A percentile compares a stretch with the other conserved stretches of the same genome.
phyloP scores from a whole-genome alignment of 176 grass and related monocot genomes.

The Chloris gayana region DNA sequence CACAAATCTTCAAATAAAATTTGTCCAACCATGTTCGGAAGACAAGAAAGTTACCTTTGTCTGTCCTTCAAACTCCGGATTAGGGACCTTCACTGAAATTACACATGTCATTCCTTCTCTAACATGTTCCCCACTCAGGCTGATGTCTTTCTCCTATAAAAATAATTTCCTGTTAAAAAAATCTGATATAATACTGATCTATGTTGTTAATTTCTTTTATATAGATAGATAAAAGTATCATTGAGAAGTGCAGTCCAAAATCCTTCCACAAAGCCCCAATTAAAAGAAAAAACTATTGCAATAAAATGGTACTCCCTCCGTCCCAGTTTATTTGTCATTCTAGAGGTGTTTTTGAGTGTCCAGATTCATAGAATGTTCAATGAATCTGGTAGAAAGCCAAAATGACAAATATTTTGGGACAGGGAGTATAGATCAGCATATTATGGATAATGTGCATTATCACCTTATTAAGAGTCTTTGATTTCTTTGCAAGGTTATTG shows the following conservation, averaged over 20 bases:
- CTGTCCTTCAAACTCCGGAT: conserved; percentile 98
- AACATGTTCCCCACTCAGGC: conserved; percentile 88
- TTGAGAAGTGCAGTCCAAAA: conserved; percentile 5
- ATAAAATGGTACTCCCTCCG: background rate
- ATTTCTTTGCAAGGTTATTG: conserved; percentile 90
- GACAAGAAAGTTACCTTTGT: conserved; percentile 66
- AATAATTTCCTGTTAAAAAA: conserved; percentile 11
- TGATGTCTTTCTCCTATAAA: conserved; percentile 95
- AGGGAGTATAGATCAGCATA: no score
- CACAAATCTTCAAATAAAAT: conserved; percentile 23
- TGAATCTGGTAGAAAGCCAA: no score
- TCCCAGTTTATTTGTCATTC: no score
- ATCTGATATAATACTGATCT: background rate
- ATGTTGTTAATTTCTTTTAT: conserved; percentile 16
- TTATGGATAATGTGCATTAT: conserved; percentile 28
- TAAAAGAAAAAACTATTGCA: background rate
- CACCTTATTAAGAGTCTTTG: conserved; percentile 87
- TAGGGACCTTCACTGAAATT: conserved; percentile 89
- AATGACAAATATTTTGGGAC: no score
- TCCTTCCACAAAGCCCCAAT: background rate
- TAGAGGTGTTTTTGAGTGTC: no score
- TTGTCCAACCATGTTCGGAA: conserved; percentile 11
- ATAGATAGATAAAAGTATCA: conserved; percentile 6
- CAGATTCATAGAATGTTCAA: no score
- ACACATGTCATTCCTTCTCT: conserved; percentile 97